phyloP scores from a whole-genome alignment of 2,329 filamentous ascomycete genomes.

The Emmonsiellopsis sp. region DNA sequence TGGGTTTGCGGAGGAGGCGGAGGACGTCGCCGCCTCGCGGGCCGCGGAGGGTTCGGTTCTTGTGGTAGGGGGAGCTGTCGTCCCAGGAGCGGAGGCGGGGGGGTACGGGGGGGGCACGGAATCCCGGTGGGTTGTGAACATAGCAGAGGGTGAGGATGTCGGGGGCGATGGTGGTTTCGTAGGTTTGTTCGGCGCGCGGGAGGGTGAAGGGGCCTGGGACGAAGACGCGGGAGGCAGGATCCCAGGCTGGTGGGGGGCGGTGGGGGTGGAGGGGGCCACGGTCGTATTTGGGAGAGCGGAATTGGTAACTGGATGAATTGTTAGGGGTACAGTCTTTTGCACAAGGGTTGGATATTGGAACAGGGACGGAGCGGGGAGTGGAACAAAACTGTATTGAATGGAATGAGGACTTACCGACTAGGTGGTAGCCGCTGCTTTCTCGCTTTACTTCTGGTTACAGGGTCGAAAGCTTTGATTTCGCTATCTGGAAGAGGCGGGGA shows the following conservation, averaged over 20 bases:
- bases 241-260: conserved; percentile 76
- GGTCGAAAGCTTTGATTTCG: conserved; percentile 42
- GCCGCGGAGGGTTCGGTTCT: conserved; percentile 75
- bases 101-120: conserved; percentile 46
- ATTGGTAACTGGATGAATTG: conserved; percentile 65
- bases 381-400: not conserved
- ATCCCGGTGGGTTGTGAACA: conserved; percentile 73
- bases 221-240: conserved; percentile 81
- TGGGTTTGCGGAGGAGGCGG: conserved; percentile 44
- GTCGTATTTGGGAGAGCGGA: conserved; percentile 87
- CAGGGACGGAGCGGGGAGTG: no score
- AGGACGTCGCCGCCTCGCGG: conserved; percentile 65
- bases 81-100: conserved; percentile 78
- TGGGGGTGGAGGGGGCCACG: conserved; percentile 89
- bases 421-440: conserved; percentile 39
- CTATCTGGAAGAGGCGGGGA: conserved; percentile 25
- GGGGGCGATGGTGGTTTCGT: conserved; percentile 72
- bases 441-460: conserved; percentile 37
- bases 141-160: conserved; percentile 88
- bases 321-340: conserved; percentile 2
- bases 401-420: conserved; percentile 40
- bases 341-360: no score
- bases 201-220: conserved; percentile 83
- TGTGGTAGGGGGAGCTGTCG: conserved; percentile 85
- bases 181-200: conserved; percentile 82